Conservation (phyloP, 345 rosid species). For the Ailanthus altissimus region DNA sequence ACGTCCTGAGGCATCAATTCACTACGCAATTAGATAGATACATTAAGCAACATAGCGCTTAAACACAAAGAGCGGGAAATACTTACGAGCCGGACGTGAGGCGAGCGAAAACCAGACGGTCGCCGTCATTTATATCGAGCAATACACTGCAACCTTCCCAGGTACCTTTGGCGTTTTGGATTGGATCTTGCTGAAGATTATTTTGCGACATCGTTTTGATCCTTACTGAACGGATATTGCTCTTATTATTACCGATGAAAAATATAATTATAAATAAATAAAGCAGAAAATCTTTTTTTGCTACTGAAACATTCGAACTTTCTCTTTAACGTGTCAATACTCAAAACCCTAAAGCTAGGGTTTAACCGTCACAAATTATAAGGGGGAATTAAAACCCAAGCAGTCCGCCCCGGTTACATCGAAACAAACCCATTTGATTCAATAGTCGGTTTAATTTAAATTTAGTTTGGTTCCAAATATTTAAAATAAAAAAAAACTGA, state of each 20-base stretch:
- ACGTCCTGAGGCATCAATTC: constrained; percentile 35
- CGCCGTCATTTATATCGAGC: constrained; percentile 97
- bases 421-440: no score
- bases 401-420: no score
- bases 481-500: no score
- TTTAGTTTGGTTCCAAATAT: no score
- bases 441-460: no score
- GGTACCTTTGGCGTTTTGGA: constrained; percentile 57
- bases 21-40: not conserved
- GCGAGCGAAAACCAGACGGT: constrained; percentile 89
- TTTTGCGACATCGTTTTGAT: constrained; percentile 19
- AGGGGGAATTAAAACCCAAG: no score
- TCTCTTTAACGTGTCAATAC: not conserved
- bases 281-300: not conserved
- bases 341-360: constrained; percentile 12
- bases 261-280: not conserved
- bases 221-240: not conserved
- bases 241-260: not conserved
- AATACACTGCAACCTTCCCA: constrained; percentile 91
- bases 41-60: not conserved
- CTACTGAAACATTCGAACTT: not conserved
- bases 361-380: constrained; percentile 17
- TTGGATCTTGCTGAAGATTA: constrained; percentile 11
- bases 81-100: constrained; percentile 80
- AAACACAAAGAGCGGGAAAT: not conserved